Base-by-base conservation (phyloP, 2,329 filamentous ascomycete genomes). In the Arthrobotrys iridis region DNA sequence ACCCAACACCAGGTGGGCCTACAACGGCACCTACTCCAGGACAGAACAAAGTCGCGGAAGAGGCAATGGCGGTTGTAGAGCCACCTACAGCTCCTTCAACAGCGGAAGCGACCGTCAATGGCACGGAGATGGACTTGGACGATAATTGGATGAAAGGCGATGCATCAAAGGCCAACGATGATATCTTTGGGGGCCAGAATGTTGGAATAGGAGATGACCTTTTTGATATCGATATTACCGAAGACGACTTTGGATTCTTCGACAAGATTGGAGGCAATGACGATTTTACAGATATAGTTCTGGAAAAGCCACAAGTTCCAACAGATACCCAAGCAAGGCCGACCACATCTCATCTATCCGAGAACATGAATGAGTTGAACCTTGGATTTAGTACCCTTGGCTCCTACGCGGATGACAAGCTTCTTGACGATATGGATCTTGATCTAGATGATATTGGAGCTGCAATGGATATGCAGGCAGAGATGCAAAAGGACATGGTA, bases 391-490 rank as follows among this genome's bases (percentile, higher is more conserved):
- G 64, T 18, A 43, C 57, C 33, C 67, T 72, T 15, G 45, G 40
- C 37, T 65, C 64, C 3, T 72, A 60, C n/a, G 72, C 41, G 35
- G 37, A 43, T 22, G 71, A 60, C 48, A 72, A 37, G 24, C 71
- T 71, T 30, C 40, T 73, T 6, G 76, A 64, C 13, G 76, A 76
- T 33, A 62, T 63, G 55, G 64, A 75, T 46, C 64, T 63, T 13
- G 33, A 50, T 20, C 20, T 58, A 28, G 24, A 76, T 62, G 45
- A 78, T 48, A 76, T 72, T 22, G 37, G 60, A 22, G 57, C 48
- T 1, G 77, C 77, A 52, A 75, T 77, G 59, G 77, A 79, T 37
- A 77, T 74, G 63, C 78, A 79, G 28, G 76, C 57, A 4, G 64
- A 68, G 48, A 41, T 64, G 59, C 68, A 73, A 15, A 37, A 52